Base-by-base conservation (phyloP, 257 asterid genomes). In the Solanum peruvianum region DNA sequence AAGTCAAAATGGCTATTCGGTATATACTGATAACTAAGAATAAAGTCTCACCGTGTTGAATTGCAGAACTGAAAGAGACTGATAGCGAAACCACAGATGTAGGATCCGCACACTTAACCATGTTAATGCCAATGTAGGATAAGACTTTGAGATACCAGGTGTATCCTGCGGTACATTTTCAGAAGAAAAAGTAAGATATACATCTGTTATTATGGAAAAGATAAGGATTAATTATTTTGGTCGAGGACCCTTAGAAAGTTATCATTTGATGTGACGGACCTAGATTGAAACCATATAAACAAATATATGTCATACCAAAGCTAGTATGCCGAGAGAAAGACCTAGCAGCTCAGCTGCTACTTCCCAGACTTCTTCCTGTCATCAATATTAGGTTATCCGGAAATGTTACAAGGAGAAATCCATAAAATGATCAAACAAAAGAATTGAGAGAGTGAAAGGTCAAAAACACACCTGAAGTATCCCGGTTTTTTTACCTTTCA, bases 341-440 rank as follows among this genome's bases (percentile, higher is more conserved):
- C 99, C 99, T 87, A 97, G 92, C 89, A 97, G 91, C 92, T 97
- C 96, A 1, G 99, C 99, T 88, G 96, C 92, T 52, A 97, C 99
- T 94, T 97, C 99, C 99, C 99, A 97, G 47, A 95, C 99, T 94
- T 97, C 98, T 88, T 97, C 99, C 99, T 97, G 94, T 86, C 80
- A 88, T 49, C 85, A 81, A 29, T 31, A 29, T 81, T 81, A 81
- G 13, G 25, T 49, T 49, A 81, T 81, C 2, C 69, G 31, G 87
- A 86, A 81, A 82, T 60, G 66, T 86, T 29, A 31, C 29, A 18
- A 49, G 69, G 39, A 47, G 85, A 80, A 80, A 80, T 29, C 20
- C 21, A 15, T 56, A 13, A 56, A 56, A 56, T 56, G 0, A 20
- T 56, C 64, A 56, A 56, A 56, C 25, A 18, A 20, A 15, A 16